Evolutionary conservation across 2,329 filamentous ascomycete species (phyloP).

Genomic region (Aspergillus aculeatus): DNA sequence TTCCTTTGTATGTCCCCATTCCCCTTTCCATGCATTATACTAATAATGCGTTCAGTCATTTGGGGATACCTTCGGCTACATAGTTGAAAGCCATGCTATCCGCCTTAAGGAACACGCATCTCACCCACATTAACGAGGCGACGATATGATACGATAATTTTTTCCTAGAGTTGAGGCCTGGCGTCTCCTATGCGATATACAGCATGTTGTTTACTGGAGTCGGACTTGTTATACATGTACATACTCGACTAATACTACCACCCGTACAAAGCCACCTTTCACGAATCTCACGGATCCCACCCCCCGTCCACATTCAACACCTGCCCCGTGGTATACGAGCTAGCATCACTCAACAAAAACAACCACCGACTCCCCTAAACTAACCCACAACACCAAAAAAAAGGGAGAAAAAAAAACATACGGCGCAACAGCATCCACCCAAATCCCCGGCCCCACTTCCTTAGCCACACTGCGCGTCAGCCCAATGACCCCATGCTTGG

Average conservation of each 20-base stretch:
- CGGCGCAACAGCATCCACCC: too few relatives aligned
- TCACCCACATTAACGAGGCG: neutral
- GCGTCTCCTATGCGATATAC: neutral
- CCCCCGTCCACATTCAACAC: slow-evolving; percentile 50
- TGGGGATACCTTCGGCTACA: slow-evolving; percentile 11
- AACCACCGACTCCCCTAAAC: slow-evolving; percentile 45
- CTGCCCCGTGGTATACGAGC: slow-evolving; percentile 49
- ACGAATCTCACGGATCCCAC: slow-evolving; percentile 31
- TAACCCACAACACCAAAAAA: too few relatives aligned
- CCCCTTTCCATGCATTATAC: neutral
- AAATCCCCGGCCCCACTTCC: too few relatives aligned
- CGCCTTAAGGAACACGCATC: neutral
- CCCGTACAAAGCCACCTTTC: neutral
- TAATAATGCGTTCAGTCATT: slow-evolving; percentile 10
- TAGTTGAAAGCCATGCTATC: neutral
- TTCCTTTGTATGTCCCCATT: slow-evolving; percentile 18
- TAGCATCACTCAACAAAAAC: slow-evolving; percentile 49
- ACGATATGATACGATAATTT: neutral
- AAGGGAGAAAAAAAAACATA: too few relatives aligned
- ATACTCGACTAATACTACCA: neutral
- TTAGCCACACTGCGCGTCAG: too few relatives aligned
- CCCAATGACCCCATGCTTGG: too few relatives aligned
- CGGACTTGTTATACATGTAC: neutral
- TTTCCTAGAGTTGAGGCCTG: neutral
- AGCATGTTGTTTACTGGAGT: neutral